A percentile compares a stretch with the other conserved stretches of the same genome.
Conservation (phyloP, 164 flowering plant genomes). For the Malania oleifera region DNA sequence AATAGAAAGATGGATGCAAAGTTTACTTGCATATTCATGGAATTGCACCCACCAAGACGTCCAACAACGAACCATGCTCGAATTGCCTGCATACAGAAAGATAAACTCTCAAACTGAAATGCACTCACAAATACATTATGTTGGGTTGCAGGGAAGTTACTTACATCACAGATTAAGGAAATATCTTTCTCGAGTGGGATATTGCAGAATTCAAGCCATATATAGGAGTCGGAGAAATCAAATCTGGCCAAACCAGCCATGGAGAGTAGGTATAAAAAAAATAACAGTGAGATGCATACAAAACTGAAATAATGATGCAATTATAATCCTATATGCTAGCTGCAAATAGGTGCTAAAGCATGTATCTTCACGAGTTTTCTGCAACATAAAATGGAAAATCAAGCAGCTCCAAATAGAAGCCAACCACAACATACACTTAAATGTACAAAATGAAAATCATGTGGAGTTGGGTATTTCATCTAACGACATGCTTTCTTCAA, state of each 20-base stretch:
- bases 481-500: too few relatives aligned
- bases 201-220: constrained; percentile 93
- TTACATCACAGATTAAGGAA: constrained; percentile 77
- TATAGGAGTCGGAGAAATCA: constrained; percentile 78
- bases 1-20: not conserved
- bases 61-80: constrained; percentile 92
- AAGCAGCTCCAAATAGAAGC: not conserved
- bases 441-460: too few relatives aligned
- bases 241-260: constrained; percentile 44
- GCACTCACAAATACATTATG: constrained; percentile 3
- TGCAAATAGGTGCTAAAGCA: not conserved
- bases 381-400: not conserved
- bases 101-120: constrained; percentile 1
- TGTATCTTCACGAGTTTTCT: not conserved
- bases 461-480: too few relatives aligned
- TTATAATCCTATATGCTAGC: not conserved
- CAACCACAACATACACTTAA: not conserved
- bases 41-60: constrained; percentile 94
- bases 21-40: constrained; percentile 93
- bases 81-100: constrained; percentile 52
- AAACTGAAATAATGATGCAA: not conserved
- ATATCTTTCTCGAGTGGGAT: constrained; percentile 65
- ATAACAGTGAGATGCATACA: not conserved
- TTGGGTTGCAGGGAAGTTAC: constrained; percentile 20
- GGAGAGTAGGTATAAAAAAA: constrained; percentile 2